A percentile compares a stretch with the other conserved stretches of the same genome.
Conservation (phyloP, 495 filamentous ascomycete genomes). For the Penicillium herquei region DNA sequence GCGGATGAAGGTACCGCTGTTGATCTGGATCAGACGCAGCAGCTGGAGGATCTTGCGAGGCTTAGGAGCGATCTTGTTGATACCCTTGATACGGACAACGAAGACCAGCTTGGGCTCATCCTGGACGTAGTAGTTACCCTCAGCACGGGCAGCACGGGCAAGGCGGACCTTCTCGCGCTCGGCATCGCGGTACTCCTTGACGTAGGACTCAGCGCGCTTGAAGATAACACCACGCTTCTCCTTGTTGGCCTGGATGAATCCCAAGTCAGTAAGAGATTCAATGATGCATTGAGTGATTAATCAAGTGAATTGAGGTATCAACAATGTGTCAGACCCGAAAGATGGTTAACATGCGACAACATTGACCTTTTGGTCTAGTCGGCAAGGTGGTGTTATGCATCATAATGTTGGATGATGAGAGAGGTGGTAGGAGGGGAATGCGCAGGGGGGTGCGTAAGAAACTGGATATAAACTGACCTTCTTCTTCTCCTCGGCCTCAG, state of each 20-base stretch:
- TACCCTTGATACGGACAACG: slow-evolving; percentile 99
- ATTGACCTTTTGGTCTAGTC: slow-evolving; percentile 92
- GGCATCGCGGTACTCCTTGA: slow-evolving; percentile 96
- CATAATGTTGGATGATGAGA: slow-evolving; percentile 38
- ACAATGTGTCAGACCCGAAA: slow-evolving; percentile 93
- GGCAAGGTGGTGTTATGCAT: slow-evolving; percentile 76
- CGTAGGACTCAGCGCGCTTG: slow-evolving; percentile 99
- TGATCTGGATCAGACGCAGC: slow-evolving; percentile 98
- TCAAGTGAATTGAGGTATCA: slow-evolving; percentile 25
- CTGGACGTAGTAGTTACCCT: slow-evolving; percentile 89
- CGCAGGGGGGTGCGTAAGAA: no score
- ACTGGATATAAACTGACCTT: slow-evolving; percentile 61
- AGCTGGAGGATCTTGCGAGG: slow-evolving; percentile 99
- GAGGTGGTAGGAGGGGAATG: not conserved
- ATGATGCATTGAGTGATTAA: slow-evolving; percentile 12
- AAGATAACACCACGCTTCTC: slow-evolving; percentile 97
- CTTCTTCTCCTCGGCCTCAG: slow-evolving; percentile 81
- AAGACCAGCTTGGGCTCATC: slow-evolving; percentile 97
- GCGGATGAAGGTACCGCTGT: slow-evolving; percentile 98
- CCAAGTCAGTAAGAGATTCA: slow-evolving; percentile 40
- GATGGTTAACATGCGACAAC: slow-evolving; percentile 98
- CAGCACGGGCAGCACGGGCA: slow-evolving; percentile 79
- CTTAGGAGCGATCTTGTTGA: slow-evolving; percentile 99
- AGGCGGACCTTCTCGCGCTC: slow-evolving; percentile 99
- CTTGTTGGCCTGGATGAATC: slow-evolving; percentile 74